Conservation (phyloP, 805 yeast genomes). For the Wickerhamomyces xylosicus region DNA sequence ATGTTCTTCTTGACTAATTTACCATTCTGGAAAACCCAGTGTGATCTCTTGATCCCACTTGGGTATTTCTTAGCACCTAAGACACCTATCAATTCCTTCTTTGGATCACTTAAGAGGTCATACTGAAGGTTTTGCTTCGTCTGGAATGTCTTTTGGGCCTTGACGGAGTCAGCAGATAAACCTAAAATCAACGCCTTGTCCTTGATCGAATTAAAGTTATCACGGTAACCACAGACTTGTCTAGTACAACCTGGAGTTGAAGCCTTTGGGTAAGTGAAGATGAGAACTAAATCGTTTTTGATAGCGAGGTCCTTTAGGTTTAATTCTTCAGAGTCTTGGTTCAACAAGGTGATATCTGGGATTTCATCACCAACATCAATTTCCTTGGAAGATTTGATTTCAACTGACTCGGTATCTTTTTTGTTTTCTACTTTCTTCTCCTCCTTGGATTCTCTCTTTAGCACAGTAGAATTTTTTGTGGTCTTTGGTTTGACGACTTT, state of each 20-base stretch:
- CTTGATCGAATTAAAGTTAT: constrained; percentile 42
- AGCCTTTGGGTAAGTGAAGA: constrained; percentile 84
- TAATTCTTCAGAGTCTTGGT: constrained; percentile 63
- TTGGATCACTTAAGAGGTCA: constrained; percentile 68
- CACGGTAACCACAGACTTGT: constrained; percentile 86
- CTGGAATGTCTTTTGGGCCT: constrained; percentile 68
- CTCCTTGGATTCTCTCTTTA: constrained; percentile 1
- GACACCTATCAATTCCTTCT: constrained; percentile 51
- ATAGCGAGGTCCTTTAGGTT: constrained; percentile 32
- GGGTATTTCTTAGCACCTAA: constrained; percentile 83
- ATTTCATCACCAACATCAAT: constrained; percentile 50
- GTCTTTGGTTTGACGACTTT: constrained; percentile 16
- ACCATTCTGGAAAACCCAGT: constrained; percentile 83
- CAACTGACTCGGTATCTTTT: not conserved
- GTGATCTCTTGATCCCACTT: constrained; percentile 75
- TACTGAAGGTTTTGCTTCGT: constrained; percentile 66
- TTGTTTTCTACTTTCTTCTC: constrained; percentile 1
- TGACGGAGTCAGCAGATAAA: constrained; percentile 71
- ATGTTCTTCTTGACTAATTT: constrained; percentile 34
- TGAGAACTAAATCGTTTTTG: constrained; percentile 35
- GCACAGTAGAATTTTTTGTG: not conserved
- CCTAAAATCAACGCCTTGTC: constrained; percentile 63
- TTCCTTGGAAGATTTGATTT: constrained; percentile 4
- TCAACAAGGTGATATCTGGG: constrained; percentile 51
- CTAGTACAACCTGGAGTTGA: constrained; percentile 95